Evolutionary conservation across 495 filamentous ascomycete species (phyloP).

Genomic region (Trichoderma virens): DNA sequence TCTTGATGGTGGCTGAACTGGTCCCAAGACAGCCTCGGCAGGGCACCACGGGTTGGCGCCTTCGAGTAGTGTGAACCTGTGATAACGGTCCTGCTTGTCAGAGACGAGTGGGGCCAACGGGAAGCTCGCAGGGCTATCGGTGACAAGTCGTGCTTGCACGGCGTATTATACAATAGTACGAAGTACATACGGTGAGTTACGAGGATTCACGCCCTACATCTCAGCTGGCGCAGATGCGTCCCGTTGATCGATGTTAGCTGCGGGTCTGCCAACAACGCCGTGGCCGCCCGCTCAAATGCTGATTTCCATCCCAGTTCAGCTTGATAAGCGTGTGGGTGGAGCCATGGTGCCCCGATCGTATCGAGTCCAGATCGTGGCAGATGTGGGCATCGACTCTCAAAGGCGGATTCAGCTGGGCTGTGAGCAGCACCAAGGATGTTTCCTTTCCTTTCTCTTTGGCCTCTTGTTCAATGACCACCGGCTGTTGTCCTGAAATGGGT

Average conservation of each 20-base stretch:
- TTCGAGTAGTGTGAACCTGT: neutral
- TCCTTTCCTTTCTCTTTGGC: neutral
- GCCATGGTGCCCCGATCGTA: neutral
- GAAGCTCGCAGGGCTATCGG: neutral
- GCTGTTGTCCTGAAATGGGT: neutral
- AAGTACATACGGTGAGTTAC: neutral
- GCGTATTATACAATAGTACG: neutral
- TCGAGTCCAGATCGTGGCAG: neutral
- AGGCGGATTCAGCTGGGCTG: neutral
- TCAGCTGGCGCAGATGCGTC: neutral
- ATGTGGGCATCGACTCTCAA: neutral
- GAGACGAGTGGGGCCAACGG: neutral
- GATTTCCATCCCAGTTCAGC: neutral
- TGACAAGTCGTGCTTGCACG: neutral
- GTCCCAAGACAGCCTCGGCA: neutral
- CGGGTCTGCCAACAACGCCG: too few relatives aligned
- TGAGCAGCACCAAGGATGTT: neutral
- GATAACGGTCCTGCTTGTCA: neutral
- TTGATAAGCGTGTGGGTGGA: neutral
- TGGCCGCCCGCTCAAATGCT: neutral
- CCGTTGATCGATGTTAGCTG: neutral
- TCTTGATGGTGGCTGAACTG: too few relatives aligned
- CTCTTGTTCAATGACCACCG: neutral
- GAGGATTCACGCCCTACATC: neutral
- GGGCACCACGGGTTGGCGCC: too few relatives aligned